phyloP scores from a whole-genome alignment of 192 early-diverging fungal genomes.

The Coemansia sp. region DNA sequence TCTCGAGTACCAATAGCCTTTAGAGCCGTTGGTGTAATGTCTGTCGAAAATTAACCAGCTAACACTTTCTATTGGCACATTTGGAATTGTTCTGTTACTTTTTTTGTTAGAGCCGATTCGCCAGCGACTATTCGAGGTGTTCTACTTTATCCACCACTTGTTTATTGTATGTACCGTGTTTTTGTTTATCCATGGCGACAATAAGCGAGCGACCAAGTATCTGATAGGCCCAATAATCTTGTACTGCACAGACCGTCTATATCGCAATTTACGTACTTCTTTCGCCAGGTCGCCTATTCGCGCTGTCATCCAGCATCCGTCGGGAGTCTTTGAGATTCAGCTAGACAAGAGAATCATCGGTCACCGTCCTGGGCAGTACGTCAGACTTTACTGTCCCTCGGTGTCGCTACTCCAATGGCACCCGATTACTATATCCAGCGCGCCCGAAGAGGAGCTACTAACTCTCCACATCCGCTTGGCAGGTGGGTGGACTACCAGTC shows the following conservation, averaged over 20 bases:
- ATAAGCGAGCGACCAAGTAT: conserved; percentile 61
- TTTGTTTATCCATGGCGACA: conserved; percentile 68
- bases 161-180: conserved; percentile 65
- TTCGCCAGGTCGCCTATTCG: conserved; percentile 59
- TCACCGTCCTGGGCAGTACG: conserved; percentile 72
- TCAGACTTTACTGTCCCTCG: conserved; percentile 71
- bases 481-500: conserved; percentile 69
- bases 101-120: conserved; percentile 54
- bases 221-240: conserved; percentile 56
- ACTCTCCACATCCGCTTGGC: conserved; percentile 76
- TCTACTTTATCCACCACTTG: conserved; percentile 80
- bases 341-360: conserved; percentile 56
- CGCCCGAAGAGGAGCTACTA: conserved; percentile 74
- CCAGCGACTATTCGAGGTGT: conserved; percentile 66
- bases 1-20: neutral
- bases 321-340: conserved; percentile 70
- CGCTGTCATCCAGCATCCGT: conserved; percentile 74
- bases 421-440: conserved; percentile 73
- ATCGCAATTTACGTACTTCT: conserved; percentile 58
- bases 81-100: neutral
- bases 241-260: conserved; percentile 64
- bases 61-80: neutral
- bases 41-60: neutral
- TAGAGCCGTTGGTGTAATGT: neutral
- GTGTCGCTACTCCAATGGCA: conserved; percentile 76